Base-by-base conservation (phyloP, 345 rosid species). In the Abelmoschus esculentus region DNA sequence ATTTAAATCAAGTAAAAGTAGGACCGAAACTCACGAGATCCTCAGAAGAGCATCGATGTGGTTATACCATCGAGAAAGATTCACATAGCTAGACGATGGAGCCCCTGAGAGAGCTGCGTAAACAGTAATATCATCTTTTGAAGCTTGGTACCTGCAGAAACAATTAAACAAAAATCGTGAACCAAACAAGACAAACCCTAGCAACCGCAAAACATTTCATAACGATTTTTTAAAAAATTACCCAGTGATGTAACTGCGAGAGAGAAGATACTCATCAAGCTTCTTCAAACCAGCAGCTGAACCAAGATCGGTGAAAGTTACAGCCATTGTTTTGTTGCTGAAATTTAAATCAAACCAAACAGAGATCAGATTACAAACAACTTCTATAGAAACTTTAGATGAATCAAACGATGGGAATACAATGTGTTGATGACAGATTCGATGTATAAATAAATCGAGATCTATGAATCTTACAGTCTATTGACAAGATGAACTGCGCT, bases 31-130 rank as follows among this genome's bases (percentile, higher is more conserved):
- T 92, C 80, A 92, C 99, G 96, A 92, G 71, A 92, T 89, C 86
- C 98, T 92, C 79, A 92, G 40, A 13, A 72, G 97, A 1, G 97
- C 89, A 70, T 87, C 93, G 17, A 96, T 89, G 80, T 96, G 98
- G 22, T 65, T 80, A 80, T 75, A 96, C 99, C 99, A 96, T 59
- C 99, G 77, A 60, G 83, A 77, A 10, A 71, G 86, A 42, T 90
- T 96, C 40, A 92, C 91, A 72, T 68, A 84, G 62, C 85, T 78
- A 4, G 95, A 66, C 19, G 95, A 78, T 34, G 92, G 97, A 8
- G 90, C 76, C 53, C 78, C 83, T 2, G 86, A 66, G 54, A 92
- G 81, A 73, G 95, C 87, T 0, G 85, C 17, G 66, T 79, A 82
- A 66, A 87, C 97, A 0, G 86, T 74, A 29, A 90, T 55, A 66